phyloP scores from a whole-genome alignment of 148 eudicot genomes.

The Polygonum aviculare region DNA sequence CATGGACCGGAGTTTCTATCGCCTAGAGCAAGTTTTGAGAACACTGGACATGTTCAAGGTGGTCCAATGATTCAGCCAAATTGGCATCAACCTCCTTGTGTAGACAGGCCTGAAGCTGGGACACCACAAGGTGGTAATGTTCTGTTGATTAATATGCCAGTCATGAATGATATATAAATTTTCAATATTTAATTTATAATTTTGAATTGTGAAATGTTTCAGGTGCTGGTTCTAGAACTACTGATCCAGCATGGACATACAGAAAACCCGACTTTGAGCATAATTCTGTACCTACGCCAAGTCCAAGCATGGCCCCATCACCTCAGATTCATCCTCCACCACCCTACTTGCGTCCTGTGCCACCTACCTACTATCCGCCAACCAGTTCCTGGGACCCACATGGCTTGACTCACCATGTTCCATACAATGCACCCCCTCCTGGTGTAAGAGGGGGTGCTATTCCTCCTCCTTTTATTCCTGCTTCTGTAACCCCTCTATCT shows the following conservation, averaged over 20 bases:
- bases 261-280: conserved; percentile 39
- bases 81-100: conserved; percentile 26
- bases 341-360: conserved; percentile 20
- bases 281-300: conserved; percentile 38
- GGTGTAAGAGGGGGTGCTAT: conserved; percentile 34
- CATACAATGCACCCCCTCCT: conserved; percentile 29
- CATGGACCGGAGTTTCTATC: conserved; percentile 40
- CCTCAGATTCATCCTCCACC: conserved; percentile 27
- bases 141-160: neutral
- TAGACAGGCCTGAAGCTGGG: conserved; percentile 32
- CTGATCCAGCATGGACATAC: conserved; percentile 53
- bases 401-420: conserved; percentile 40
- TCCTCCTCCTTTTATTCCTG: conserved; percentile 57
- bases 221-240: conserved; percentile 33
- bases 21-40: conserved; percentile 54
- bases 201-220: conserved; percentile 16
- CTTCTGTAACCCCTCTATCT: conserved; percentile 69
- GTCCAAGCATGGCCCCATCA: conserved; percentile 36
- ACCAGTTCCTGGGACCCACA: conserved; percentile 63
- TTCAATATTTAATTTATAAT: conserved; percentile 13
- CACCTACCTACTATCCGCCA: conserved; percentile 62
- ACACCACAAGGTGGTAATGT: conserved; percentile 24
- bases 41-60: conserved; percentile 33
- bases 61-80: conserved; percentile 40
- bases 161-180: neutral